Base-by-base conservation (phyloP, 441 rosid species). In the Pelargonium cotyledonis region DNA sequence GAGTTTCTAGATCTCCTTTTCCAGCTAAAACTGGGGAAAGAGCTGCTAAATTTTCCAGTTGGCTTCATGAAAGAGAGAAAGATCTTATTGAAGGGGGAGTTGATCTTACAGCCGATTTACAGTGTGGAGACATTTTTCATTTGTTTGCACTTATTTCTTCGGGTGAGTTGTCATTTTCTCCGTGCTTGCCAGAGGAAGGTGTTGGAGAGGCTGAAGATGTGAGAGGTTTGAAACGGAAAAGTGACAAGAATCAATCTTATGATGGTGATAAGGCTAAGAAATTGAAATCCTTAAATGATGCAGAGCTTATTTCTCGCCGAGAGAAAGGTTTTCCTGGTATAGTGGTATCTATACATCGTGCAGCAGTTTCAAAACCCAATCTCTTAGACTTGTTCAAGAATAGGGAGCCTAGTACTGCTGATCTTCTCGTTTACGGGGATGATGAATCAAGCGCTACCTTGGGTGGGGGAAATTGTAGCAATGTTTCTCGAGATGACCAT, bases 281-380 rank as follows among this genome's bases (percentile, higher is more conserved):
- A 77, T 62, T 84, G 61, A 95, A 81, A 82, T 80, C 79, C 71
- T 70, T 86, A 40, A 79, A 82, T 29, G 96, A 92, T 70, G 80
- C 90, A 67, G 99, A 92, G 77, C 85, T 88, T 70, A 66, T 70
- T 82, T 88, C 89, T 67, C 95, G 98, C 26, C 84, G 89, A 70
- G 99, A 86, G 80, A 95, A 95, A 80, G 99, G 99, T 19, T 92
- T 90, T 81, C 99, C 99, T 69, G 97, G 98, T 65, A 83, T 95
- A 72, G 70, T 65, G 70, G 85, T 90, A 40, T 84, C 81, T 75
- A 71, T 87, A 70, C 80, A 73, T 35, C 85, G 89, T 69, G 82
- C 83, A 71, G 76, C 71, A 55, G 62, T 90, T 72, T 78, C 65
- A 61, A 73, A 81, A 44, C 78, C 83, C 68, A 74, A 78, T 49